Conservation (phyloP, 2,329 filamentous ascomycete species). For the Blumeriella jaapii region DNA sequence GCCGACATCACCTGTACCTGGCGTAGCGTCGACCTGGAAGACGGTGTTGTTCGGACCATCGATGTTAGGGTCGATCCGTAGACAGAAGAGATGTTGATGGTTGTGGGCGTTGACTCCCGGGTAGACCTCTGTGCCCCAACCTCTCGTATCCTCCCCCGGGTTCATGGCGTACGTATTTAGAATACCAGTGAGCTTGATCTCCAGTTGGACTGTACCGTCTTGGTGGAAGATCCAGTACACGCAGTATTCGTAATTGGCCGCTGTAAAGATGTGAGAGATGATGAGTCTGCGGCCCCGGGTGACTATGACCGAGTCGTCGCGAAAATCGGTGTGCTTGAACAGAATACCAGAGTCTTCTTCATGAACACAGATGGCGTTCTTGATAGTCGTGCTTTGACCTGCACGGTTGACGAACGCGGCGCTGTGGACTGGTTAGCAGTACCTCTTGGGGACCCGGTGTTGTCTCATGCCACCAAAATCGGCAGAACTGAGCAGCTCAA, state of each 20-base stretch:
- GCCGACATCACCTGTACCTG: conserved; percentile 62
- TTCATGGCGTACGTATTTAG: conserved; percentile 82
- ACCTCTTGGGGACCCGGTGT: neutral
- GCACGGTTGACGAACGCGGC: conserved; percentile 71
- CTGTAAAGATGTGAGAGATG: conserved; percentile 86
- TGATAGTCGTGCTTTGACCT: conserved; percentile 68
- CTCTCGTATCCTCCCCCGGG: conserved; percentile 67
- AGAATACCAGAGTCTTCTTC: conserved; percentile 87
- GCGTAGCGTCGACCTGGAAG: conserved; percentile 68
- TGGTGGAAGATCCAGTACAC: conserved; percentile 85
- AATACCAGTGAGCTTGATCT: conserved; percentile 86
- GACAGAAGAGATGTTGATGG: conserved; percentile 89
- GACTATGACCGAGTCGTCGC: conserved; percentile 76
- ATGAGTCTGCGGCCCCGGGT: conserved; percentile 79
- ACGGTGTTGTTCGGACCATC: conserved; percentile 79
- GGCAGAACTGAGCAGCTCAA: neutral
- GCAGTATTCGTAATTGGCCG: conserved; percentile 91
- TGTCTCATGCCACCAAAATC: too few relatives aligned
- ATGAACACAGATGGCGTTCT: conserved; percentile 92
- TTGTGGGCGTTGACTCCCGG: conserved; percentile 88
- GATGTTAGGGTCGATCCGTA: conserved; percentile 77
- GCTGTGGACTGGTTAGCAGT: conserved; percentile 28
- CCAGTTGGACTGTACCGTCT: conserved; percentile 83
- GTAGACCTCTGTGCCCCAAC: conserved; percentile 88
- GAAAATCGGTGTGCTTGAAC: conserved; percentile 92